Conservation (phyloP, 306 rosid genomes). For the Cyclanthera cordifolia region DNA sequence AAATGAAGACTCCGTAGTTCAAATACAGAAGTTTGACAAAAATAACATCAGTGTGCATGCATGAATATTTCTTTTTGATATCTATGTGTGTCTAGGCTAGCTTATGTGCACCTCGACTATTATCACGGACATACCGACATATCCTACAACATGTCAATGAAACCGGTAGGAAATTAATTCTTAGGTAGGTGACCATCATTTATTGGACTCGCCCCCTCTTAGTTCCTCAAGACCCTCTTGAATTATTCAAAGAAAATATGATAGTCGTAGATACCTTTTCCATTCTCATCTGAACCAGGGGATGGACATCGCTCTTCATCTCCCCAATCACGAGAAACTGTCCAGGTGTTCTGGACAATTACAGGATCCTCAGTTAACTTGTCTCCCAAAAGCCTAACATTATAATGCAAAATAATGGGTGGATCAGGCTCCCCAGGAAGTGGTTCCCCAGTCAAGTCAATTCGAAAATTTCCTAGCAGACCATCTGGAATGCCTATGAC, state of each 20-base stretch:
- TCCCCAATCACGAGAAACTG: slow-evolving; percentile 89
- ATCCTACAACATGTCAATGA: too few relatives aligned
- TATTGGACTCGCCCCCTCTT: too few relatives aligned
- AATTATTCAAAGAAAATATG: slow-evolving; percentile 12
- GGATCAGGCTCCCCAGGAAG: slow-evolving; percentile 98
- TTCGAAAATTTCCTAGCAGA: slow-evolving; percentile 70
- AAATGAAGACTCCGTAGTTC: not conserved
- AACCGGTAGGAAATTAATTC: too few relatives aligned
- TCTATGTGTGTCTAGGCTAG: too few relatives aligned
- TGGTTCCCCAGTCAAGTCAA: slow-evolving; percentile 81
- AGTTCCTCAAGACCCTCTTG: too few relatives aligned
- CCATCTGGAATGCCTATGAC: slow-evolving; percentile 83
- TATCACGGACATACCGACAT: too few relatives aligned
- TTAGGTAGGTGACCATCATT: too few relatives aligned
- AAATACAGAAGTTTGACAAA: not conserved
- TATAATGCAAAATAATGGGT: slow-evolving; percentile 82
- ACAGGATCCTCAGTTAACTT: slow-evolving; percentile 90
- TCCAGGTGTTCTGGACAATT: slow-evolving; percentile 96
- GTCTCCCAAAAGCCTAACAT: slow-evolving; percentile 94
- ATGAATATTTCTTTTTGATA: not conserved
- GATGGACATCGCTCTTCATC: slow-evolving; percentile 96
- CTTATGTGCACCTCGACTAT: too few relatives aligned
- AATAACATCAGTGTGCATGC: not conserved
- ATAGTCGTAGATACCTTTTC: slow-evolving; percentile 42
- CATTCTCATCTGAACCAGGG: slow-evolving; percentile 53